phyloP scores from a whole-genome alignment of 345 rosid genomes.

The Eutrema heterophyllum region DNA sequence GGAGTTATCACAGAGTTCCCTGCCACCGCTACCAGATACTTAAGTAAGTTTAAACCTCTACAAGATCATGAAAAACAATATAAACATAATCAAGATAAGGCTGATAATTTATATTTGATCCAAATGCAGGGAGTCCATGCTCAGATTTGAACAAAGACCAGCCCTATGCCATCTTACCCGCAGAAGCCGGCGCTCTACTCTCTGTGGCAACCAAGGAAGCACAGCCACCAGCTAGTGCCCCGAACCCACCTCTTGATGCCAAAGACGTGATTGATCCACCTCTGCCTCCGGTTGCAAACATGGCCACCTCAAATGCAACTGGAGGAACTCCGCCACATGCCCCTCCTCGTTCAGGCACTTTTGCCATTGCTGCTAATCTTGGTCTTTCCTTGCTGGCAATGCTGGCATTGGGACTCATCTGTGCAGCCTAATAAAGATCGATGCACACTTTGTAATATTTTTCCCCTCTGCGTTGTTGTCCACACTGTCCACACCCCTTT shows the following conservation, averaged over 20 bases:
- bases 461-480: background rate
- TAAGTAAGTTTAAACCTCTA: constrained; percentile 43
- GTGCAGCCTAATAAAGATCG: background rate
- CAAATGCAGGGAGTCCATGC: constrained; percentile 61
- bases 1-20: constrained; percentile 80
- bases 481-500: background rate
- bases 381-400: constrained; percentile 36
- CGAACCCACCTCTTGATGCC: constrained; percentile 42
- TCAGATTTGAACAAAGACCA: constrained; percentile 29
- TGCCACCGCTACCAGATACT: constrained; percentile 64
- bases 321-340: constrained; percentile 15
- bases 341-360: constrained; percentile 26
- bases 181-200: constrained; percentile 42
- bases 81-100: background rate
- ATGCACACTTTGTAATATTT: background rate
- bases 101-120: constrained; percentile 29
- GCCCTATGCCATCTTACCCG: constrained; percentile 43
- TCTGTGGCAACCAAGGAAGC: constrained; percentile 12
- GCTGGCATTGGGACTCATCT: constrained; percentile 32
- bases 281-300: constrained; percentile 51
- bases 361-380: constrained; percentile 25
- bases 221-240: constrained; percentile 38
- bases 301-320: background rate
- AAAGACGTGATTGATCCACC: constrained; percentile 74
- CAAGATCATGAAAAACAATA: background rate